Evolutionary conservation across 306 rosid species (phyloP).

Genomic region (Alnus glutinosa): DNA sequence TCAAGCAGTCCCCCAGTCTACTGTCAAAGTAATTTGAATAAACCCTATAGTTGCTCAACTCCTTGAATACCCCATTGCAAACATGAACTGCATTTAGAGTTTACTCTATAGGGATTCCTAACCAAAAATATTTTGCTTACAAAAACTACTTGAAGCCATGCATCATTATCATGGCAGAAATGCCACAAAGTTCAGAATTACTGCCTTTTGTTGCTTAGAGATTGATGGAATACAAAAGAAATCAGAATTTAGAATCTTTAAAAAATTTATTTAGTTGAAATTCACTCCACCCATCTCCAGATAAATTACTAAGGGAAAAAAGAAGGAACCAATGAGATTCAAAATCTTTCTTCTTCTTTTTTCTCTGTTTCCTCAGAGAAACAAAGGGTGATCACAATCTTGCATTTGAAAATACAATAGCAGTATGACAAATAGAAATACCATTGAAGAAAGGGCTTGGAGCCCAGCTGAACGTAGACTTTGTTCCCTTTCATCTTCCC

Average conservation of each 20-base stretch:
- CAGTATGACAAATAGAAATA: slow-evolving; percentile 39
- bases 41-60: too few species aligned
- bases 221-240: background rate
- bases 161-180: background rate
- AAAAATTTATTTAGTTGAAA: background rate
- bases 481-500: slow-evolving; percentile 63
- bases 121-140: background rate
- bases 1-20: too few species aligned
- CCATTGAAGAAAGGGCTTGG: slow-evolving; percentile 88
- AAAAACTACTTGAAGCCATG: background rate
- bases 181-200: background rate
- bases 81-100: too few species aligned
- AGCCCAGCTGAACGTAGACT: slow-evolving; percentile 65
- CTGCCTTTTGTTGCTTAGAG: background rate
- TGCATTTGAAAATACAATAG: background rate
- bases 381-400: background rate
- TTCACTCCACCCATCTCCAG: background rate
- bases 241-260: background rate
- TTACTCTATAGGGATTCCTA: too few species aligned
- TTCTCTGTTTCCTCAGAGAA: background rate
- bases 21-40: too few species aligned
- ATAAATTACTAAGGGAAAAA: background rate
- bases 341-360: background rate
- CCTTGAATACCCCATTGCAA: too few species aligned
- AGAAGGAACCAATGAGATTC: background rate